These are phyloP conservation scores for Penicillium maclennaniae DNA, from an alignment of 495 filamentous ascomycete genomes.

Conservation along the genomic window DNA sequence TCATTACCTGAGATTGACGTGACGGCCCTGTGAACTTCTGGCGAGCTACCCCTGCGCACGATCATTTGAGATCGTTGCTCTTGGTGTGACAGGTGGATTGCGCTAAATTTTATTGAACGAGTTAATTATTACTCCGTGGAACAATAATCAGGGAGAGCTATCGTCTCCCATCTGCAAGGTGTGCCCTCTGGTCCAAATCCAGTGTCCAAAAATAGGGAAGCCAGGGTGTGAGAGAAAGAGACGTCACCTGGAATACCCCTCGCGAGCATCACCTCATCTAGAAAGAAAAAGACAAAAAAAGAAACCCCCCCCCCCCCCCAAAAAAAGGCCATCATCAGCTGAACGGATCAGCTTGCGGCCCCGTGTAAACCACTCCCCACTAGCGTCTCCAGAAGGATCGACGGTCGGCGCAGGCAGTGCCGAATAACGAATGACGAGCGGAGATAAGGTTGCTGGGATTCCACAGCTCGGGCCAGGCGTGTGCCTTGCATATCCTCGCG, in stretches of 20 bases:
- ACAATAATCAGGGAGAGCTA: neutral
- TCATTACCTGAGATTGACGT: neutral
- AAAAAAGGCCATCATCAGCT: neutral
- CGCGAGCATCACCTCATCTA: neutral
- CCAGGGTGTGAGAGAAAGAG: no score
- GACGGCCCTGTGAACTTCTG: neutral
- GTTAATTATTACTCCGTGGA: neutral
- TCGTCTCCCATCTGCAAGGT: neutral
- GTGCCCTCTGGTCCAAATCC: neutral
- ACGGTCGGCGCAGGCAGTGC: constrained; percentile 5
- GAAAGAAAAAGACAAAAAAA: no score
- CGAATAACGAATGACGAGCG: neutral
- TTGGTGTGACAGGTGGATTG: constrained; percentile 6
- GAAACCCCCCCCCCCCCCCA: no score
- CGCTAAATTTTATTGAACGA: neutral
- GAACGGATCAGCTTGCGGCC: neutral
- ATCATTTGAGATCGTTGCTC: neutral
- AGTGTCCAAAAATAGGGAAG: neutral
- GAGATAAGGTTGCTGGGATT: constrained; percentile 34
- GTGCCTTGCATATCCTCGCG: constrained; percentile 33
- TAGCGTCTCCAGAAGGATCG: neutral
- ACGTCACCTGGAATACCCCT: neutral
- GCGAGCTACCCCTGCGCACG: constrained; percentile 1
- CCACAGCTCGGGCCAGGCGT: constrained; percentile 27
- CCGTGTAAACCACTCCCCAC: neutral